Conservation (phyloP, 2,329 filamentous ascomycete species). For the Alternaria gansuensis region DNA sequence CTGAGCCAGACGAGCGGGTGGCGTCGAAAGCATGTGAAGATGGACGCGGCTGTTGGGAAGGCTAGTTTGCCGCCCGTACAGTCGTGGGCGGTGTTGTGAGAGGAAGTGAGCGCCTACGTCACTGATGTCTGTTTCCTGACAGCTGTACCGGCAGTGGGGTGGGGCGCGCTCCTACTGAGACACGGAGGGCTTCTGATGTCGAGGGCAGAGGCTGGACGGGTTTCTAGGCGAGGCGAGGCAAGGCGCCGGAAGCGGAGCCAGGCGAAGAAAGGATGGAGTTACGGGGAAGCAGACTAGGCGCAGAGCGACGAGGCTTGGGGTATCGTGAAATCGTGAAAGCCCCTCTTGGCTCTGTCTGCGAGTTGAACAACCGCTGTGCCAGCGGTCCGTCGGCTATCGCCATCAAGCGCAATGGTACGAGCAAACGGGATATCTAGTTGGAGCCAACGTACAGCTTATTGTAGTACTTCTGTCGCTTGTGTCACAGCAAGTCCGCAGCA, state of each 20-base stretch:
- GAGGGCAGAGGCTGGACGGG: neutral
- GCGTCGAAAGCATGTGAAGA: slow-evolving; percentile 13
- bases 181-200: neutral
- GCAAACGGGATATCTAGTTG: neutral
- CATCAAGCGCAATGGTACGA: slow-evolving; percentile 3
- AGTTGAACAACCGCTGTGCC: slow-evolving; percentile 3
- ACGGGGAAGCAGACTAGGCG: slow-evolving; percentile 19
- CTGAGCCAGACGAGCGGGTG: slow-evolving; percentile 9
- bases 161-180: slow-evolving; percentile 11
- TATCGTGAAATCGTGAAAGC: slow-evolving; percentile 21
- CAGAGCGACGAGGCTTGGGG: slow-evolving; percentile 13
- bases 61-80: slow-evolving; percentile 8
- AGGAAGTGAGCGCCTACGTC: slow-evolving; percentile 19
- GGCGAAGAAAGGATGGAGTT: slow-evolving; percentile 9
- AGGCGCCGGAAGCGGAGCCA: slow-evolving; percentile 1
- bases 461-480: neutral
- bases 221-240: slow-evolving; percentile 5
- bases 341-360: slow-evolving; percentile 12
- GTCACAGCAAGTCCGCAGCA: slow-evolving; percentile 20
- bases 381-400: slow-evolving; percentile 1
- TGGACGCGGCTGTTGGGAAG: slow-evolving; percentile 4
- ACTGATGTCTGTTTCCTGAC: slow-evolving; percentile 15
- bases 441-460: neutral
- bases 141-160: slow-evolving; percentile 7
- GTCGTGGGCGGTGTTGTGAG: neutral